Conservation (phyloP, 441 rosid species). For the Erodium trifolium region DNA sequence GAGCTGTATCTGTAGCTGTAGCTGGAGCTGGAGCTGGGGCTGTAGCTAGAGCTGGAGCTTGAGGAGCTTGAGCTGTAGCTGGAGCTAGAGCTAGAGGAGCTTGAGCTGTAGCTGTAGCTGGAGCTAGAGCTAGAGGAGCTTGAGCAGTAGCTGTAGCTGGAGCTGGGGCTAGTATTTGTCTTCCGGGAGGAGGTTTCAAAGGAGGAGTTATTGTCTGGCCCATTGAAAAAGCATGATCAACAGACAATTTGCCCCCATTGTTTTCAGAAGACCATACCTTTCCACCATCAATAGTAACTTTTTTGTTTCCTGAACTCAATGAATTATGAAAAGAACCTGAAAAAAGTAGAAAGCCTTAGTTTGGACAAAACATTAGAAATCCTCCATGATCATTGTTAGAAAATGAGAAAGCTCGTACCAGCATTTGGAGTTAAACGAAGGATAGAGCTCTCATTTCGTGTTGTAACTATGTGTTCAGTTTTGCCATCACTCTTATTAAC, state of each 20-base stretch:
- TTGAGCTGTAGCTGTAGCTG: background rate
- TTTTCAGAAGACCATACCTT: conserved; percentile 17
- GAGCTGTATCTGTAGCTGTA: no score
- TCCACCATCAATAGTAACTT: conserved; percentile 14
- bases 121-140: background rate
- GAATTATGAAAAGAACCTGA: conserved; percentile 43
- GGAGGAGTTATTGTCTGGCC: conserved; percentile 19
- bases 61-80: no score
- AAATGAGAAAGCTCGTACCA: conserved; percentile 27
- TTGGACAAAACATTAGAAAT: conserved; percentile 4
- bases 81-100: no score
- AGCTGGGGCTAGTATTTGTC: conserved; percentile 8
- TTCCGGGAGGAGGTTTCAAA: conserved; percentile 34
- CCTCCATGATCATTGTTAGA: background rate
- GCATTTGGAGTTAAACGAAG: conserved; percentile 24
- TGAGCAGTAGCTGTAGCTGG: conserved; percentile 5
- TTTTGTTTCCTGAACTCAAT: conserved; percentile 25
- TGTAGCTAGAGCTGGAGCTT: no score
- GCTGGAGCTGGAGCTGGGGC: no score
- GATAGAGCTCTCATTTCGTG: conserved; percentile 47
- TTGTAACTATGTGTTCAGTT: conserved; percentile 27
- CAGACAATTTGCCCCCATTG: conserved; percentile 23
- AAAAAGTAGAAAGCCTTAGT: conserved; percentile 10
- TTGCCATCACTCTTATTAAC: conserved; percentile 18
- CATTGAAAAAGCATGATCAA: conserved; percentile 15